phyloP scores from a whole-genome alignment of 2,329 filamentous ascomycete species.

The Huntiella moniliformis region DNA sequence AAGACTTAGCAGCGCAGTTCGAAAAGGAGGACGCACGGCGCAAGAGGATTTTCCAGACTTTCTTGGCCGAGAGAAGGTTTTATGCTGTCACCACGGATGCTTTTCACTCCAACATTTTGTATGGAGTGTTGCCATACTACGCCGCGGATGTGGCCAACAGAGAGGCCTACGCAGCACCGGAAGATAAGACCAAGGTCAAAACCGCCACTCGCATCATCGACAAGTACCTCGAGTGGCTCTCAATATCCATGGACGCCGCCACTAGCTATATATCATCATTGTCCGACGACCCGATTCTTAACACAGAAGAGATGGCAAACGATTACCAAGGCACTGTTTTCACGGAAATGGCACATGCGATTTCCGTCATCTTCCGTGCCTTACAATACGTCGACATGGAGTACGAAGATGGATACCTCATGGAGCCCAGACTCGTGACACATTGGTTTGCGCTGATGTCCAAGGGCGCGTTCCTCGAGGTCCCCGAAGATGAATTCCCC shows the following conservation, averaged over 20 bases:
- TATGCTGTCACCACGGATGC: constrained; percentile 46
- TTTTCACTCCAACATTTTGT: constrained; percentile 30
- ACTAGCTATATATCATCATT: constrained; percentile 31
- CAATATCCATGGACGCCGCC: constrained; percentile 29
- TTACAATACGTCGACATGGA: constrained; percentile 23
- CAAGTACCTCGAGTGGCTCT: constrained; percentile 29
- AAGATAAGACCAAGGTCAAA: not conserved
- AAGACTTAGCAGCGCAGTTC: constrained; percentile 39
- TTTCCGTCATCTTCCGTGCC: constrained; percentile 55
- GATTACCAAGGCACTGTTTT: constrained; percentile 45
- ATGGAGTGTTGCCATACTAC: constrained; percentile 20
- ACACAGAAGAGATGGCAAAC: constrained; percentile 33
- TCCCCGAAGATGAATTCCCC: constrained; percentile 19
- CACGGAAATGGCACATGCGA: constrained; percentile 52
- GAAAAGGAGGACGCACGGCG: constrained; percentile 43
- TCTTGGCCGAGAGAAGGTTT: constrained; percentile 51
- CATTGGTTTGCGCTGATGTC: constrained; percentile 26
- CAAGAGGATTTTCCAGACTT: constrained; percentile 49
- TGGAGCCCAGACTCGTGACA: constrained; percentile 5
- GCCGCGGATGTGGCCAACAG: not conserved
- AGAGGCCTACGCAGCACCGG: constrained; percentile 11
- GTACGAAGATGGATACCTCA: constrained; percentile 4
- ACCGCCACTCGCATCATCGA: constrained; percentile 15
- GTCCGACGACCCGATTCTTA: constrained; percentile 28
- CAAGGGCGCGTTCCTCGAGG: constrained; percentile 49